Conservation (phyloP, 2,329 filamentous ascomycete genomes). For the Metarhizium album region DNA sequence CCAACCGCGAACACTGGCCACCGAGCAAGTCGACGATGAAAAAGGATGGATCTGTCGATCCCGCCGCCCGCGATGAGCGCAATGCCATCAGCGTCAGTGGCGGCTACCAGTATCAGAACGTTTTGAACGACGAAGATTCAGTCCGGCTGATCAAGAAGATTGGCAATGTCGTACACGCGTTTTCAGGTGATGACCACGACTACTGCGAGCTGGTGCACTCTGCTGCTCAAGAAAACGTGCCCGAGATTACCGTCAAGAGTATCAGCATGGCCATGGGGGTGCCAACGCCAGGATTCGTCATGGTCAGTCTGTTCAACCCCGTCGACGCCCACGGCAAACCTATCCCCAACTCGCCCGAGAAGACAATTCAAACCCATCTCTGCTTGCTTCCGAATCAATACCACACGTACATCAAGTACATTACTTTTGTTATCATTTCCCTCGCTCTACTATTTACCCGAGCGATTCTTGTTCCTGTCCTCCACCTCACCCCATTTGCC, state of each 20-base stretch:
- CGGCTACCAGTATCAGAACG: conserved; percentile 96
- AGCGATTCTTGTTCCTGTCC: conserved; percentile 45
- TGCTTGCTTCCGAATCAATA: conserved; percentile 87
- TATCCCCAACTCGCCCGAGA: conserved; percentile 28
- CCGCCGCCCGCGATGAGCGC: conserved; percentile 29
- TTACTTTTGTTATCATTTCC: conserved; percentile 45
- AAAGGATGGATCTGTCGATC: conserved; percentile 34
- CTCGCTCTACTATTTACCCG: conserved; percentile 40
- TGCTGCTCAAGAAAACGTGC: conserved; percentile 50
- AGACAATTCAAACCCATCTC: conserved; percentile 76
- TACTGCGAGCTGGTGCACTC: conserved; percentile 86
- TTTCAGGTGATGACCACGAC: conserved; percentile 95
- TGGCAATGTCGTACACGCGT: conserved; percentile 74
- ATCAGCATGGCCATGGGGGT: conserved; percentile 97
- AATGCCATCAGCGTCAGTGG: conserved; percentile 68
- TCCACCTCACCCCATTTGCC: conserved; percentile 43
- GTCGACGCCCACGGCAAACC: conserved; percentile 51
- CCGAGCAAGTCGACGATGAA: conserved; percentile 45
- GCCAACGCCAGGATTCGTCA: conserved; percentile 71
- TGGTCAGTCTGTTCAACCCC: conserved; percentile 88
- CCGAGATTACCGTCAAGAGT: conserved; percentile 91
- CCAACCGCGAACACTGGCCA: conserved; percentile 72
- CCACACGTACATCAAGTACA: conserved; percentile 72
- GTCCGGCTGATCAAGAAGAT: conserved; percentile 64
- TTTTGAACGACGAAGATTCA: conserved; percentile 68